Base-by-base conservation (phyloP, 257 asterid genomes). In the Solanum lignicaule region DNA sequence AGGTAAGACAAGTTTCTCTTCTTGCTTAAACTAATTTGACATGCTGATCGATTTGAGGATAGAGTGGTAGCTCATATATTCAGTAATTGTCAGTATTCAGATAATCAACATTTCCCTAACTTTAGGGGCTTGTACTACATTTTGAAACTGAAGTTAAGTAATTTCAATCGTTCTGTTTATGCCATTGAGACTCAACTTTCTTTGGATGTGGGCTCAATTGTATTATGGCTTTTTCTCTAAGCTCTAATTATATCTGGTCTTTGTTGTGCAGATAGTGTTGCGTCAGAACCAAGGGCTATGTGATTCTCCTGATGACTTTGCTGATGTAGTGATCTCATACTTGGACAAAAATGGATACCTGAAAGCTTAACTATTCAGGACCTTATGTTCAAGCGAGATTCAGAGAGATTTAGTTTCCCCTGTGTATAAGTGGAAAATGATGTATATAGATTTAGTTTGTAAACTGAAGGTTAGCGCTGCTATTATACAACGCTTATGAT, bases 291-390 rank as follows among this genome's bases (percentile, higher is more conserved):
- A 89, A 83, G 99, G 93, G 83, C 74, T 38, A 9, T 91, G 95
- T 89, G 95, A 93, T 87, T 88, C 97, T 87, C 99, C 99, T 35
- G 43, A 43, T 55, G 94, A 88, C 33, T 87, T 94, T 93, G 99
- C 99, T 65, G 98, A 94, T 88, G 88, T 86, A 66, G 93, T 97
- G 84, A 88, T 93, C 84, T 92, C 95, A 5, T 92, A 90, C 92
- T 88, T 97, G 98, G 97, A 95, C 75, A 88, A 89, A 88, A 94
- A 94, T 71, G 94, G 99, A 72, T 95, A 92, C 89, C 93, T 97
- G 84, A 86, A 92, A 89, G 94, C 97, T 52, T 97, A 88, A 92
- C 89, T 39, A 66, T 79, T 85, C 35, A 65, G 9, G 55, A 33
- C 86, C 78, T 58, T 72, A 15, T 87, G 21, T 82, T 76, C 74